These are phyloP conservation scores for Extremus antarcticus DNA, from an alignment of 495 filamentous ascomycete species.

Conservation along the genomic window DNA sequence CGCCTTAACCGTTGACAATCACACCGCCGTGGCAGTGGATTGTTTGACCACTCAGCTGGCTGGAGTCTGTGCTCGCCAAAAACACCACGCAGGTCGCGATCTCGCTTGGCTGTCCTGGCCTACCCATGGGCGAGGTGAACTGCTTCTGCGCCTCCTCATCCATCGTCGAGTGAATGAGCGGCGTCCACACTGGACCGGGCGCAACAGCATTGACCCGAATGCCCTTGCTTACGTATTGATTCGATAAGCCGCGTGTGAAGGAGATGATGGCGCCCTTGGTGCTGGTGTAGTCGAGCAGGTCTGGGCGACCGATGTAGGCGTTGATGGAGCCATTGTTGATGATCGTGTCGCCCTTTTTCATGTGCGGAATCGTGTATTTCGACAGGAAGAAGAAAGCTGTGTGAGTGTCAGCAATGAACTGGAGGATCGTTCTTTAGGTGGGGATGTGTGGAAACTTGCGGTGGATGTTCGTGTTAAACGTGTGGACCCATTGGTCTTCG, in stretches of 20 bases:
- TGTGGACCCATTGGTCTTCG: conserved; percentile 69
- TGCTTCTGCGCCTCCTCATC: conserved; percentile 54
- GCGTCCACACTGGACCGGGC: conserved; percentile 79
- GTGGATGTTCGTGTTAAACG: conserved; percentile 34
- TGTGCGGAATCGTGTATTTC: conserved; percentile 67
- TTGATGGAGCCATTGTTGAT: conserved; percentile 80
- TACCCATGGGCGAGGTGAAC: conserved; percentile 69
- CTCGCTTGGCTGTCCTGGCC: conserved; percentile 68
- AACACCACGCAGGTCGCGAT: conserved; percentile 82
- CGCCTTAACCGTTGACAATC: conserved; percentile 14
- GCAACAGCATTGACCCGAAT: conserved; percentile 76
- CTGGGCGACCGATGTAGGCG: conserved; percentile 69
- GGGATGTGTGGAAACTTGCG: conserved; percentile 28
- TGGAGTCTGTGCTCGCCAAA: conserved; percentile 61
- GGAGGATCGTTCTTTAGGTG: conserved; percentile 16
- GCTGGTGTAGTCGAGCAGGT: conserved; percentile 77
- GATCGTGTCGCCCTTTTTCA: conserved; percentile 65
- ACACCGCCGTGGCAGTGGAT: conserved; percentile 24
- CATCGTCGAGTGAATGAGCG: conserved; percentile 73
- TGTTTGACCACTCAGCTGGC: conserved; percentile 17
- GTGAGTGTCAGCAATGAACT: background rate
- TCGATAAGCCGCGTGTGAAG: conserved; percentile 69
- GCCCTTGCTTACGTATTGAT: conserved; percentile 59
- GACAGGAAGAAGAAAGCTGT: conserved; percentile 41
- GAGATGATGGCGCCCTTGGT: conserved; percentile 76